phyloP scores from a whole-genome alignment of 805 yeast genomes.

The Yamadazyma olivae region DNA sequence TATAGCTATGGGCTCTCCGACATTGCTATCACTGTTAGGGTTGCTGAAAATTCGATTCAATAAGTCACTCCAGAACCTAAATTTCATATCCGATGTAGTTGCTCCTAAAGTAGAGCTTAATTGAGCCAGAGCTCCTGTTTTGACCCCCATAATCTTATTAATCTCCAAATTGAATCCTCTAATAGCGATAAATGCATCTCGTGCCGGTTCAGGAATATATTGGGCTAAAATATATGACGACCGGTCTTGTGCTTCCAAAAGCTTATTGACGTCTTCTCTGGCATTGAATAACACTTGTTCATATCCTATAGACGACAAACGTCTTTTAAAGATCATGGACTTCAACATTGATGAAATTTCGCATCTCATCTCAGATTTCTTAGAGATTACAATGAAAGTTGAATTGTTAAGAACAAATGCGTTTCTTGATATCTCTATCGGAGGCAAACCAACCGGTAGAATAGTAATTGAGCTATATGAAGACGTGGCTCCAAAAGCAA shows the following conservation, averaged over 20 bases:
- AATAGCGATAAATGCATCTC: conserved; percentile 61
- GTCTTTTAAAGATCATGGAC: background rate
- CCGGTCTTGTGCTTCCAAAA: conserved; percentile 50
- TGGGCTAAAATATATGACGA: conserved; percentile 65
- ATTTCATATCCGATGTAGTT: conserved; percentile 50
- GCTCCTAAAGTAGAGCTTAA: conserved; percentile 30
- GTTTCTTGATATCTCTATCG: conserved; percentile 54
- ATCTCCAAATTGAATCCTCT: conserved; percentile 66
- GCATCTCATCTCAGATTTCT: conserved; percentile 2
- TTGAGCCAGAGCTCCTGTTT: conserved; percentile 25
- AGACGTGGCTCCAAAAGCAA: conserved; percentile 55
- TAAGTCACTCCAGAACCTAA: conserved; percentile 73
- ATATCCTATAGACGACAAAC: conserved; percentile 7
- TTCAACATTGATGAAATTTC: background rate
- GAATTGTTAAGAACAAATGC: conserved; percentile 26
- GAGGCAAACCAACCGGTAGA: conserved; percentile 46
- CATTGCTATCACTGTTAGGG: conserved; percentile 29
- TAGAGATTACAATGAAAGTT: conserved; percentile 37
- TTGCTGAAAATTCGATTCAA: conserved; percentile 44
- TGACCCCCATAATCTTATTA: conserved; percentile 41
- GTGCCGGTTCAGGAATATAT: conserved; percentile 63
- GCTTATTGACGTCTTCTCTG: conserved; percentile 42
- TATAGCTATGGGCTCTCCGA: conserved; percentile 66
- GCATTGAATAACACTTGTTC: conserved; percentile 17
- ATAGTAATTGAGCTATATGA: conserved; percentile 54